A percentile compares a stretch with the other conserved stretches of the same genome.
Conservation (phyloP, 768 basidiomycete genomes). For the Macrolepiota albuminosa region DNA sequence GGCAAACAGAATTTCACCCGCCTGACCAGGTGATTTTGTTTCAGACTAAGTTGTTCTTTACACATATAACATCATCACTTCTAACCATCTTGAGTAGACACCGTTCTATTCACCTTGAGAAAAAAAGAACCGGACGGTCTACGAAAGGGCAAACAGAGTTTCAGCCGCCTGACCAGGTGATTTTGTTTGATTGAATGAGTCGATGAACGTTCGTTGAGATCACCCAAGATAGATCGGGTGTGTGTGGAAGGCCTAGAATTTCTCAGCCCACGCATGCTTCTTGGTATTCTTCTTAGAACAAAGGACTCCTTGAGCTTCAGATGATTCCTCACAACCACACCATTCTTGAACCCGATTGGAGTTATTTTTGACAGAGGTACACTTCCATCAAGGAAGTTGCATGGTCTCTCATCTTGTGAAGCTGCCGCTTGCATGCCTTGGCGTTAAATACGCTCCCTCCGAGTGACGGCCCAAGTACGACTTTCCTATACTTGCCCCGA, state of each 20-base stretch:
- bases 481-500: conserved; percentile 1
- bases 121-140: neutral
- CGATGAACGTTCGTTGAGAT: neutral
- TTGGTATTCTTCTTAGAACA: neutral
- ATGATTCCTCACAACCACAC: neutral
- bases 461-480: neutral
- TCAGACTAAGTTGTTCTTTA: neutral
- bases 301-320: neutral
- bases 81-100: neutral
- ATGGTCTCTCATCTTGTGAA: conserved; percentile 10
- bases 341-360: neutral
- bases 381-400: conserved; percentile 10
- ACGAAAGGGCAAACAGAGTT: neutral
- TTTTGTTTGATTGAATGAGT: neutral
- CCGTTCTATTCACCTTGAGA: neutral
- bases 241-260: neutral
- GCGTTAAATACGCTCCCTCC: conserved; percentile 4
- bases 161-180: neutral
- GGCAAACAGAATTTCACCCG: neutral
- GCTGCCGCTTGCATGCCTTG: neutral
- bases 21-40: neutral
- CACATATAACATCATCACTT: neutral
- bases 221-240: neutral
- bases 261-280: neutral
- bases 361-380: neutral